phyloP scores from a whole-genome alignment of 1,284 basidiomycete species.

The Sphagnurus paluster region DNA sequence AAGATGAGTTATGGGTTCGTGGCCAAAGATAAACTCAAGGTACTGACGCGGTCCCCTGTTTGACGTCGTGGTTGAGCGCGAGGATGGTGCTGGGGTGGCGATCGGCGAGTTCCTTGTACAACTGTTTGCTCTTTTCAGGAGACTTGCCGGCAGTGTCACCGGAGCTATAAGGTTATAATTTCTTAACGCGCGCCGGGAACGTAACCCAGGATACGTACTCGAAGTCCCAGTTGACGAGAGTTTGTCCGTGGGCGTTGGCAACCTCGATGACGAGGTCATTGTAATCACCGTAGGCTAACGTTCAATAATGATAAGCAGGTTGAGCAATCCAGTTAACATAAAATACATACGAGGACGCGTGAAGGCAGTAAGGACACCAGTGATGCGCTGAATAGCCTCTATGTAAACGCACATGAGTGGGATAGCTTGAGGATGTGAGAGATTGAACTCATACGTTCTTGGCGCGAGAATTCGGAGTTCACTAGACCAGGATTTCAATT shows the following conservation, averaged over 20 bases:
- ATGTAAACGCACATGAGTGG: background rate
- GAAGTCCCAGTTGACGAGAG: constrained; percentile 26
- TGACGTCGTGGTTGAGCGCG: constrained; percentile 44
- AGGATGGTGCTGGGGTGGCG: constrained; percentile 36
- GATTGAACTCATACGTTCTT: background rate
- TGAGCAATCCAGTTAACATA: background rate
- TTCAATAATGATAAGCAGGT: background rate
- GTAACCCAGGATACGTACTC: constrained; percentile 16
- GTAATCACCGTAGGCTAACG: constrained; percentile 29
- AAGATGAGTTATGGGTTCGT: background rate
- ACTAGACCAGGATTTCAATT: background rate
- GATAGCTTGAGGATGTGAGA: background rate
- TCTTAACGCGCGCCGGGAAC: background rate
- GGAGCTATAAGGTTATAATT: constrained; percentile 19
- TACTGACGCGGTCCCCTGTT: constrained; percentile 25
- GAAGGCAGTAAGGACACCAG: constrained; percentile 29
- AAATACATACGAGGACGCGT: constrained; percentile 30
- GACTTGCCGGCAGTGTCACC: constrained; percentile 26
- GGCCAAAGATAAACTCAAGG: no score
- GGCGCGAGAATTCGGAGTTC: background rate
- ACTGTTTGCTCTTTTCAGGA: background rate
- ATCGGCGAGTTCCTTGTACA: constrained; percentile 17
- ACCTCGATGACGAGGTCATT: constrained; percentile 26
- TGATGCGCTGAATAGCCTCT: constrained; percentile 31
- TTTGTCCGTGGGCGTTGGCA: constrained; percentile 22